Conservation (phyloP, 495 filamentous ascomycete genomes). For the Aspergillus asperescens region DNA sequence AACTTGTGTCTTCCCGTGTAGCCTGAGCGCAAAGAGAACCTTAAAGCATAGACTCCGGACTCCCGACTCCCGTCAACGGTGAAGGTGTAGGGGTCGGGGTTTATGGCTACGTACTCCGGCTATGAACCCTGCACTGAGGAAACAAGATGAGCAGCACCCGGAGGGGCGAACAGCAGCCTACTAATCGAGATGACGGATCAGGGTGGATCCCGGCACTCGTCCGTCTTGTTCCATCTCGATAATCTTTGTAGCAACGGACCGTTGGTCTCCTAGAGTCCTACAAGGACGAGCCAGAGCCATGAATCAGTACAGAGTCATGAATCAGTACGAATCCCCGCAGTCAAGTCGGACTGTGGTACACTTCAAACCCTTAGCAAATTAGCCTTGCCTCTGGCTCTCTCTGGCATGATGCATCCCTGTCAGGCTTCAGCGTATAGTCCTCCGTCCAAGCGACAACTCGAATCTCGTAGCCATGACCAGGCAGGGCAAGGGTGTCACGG, state of each 20-base stretch:
- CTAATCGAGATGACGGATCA: background rate
- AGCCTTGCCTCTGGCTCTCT: too few species aligned
- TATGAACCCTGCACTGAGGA: background rate
- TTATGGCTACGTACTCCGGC: background rate
- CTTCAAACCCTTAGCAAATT: too few species aligned
- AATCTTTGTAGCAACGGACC: background rate
- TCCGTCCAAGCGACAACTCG: too few species aligned
- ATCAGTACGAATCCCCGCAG: too few species aligned
- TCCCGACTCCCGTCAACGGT: background rate
- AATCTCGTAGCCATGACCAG: background rate
- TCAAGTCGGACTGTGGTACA: too few species aligned
- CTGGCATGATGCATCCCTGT: too few species aligned
- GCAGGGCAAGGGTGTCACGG: background rate
- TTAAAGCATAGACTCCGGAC: background rate
- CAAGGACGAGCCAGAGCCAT: too few species aligned
- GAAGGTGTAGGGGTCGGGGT: background rate
- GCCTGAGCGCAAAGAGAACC: background rate
- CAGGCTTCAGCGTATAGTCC: too few species aligned
- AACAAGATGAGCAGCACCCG: background rate
- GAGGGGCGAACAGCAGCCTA: background rate
- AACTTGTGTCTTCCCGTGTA: slow-evolving; percentile 6
- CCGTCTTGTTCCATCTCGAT: background rate
- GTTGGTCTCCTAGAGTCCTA: too few species aligned
- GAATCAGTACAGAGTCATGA: too few species aligned
- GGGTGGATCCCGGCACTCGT: slow-evolving; percentile 2